Percentiles rank a stretch among this genome's conserved stretches.
phyloP scores from a whole-genome alignment of 2,329 filamentous ascomycete genomes.

The Neophaeococcomyces mojaviensis region DNA sequence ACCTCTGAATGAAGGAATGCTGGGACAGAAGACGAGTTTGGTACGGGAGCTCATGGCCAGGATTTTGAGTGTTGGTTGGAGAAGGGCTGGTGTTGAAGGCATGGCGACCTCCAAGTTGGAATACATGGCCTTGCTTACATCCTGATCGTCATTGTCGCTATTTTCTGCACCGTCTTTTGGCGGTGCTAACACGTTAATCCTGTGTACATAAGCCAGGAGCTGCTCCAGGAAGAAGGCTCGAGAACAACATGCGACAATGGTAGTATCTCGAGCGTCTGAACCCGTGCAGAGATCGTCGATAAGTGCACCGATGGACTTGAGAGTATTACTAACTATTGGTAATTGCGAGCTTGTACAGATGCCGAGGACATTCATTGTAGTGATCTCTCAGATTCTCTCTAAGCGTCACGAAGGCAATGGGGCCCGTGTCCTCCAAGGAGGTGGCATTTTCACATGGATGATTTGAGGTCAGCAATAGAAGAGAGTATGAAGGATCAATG shows the following conservation, averaged over 20 bases:
- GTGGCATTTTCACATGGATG: too few relatives aligned
- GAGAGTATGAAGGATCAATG: too few relatives aligned
- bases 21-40: constrained; percentile 64
- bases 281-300: constrained; percentile 1
- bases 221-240: constrained; percentile 3
- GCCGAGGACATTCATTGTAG: not conserved
- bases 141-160: not conserved
- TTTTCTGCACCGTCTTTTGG: not conserved
- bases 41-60: constrained; percentile 62
- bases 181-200: too few relatives aligned
- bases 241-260: constrained; percentile 1
- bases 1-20: constrained; percentile 68
- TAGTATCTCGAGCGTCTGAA: not conserved
- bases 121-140: not conserved
- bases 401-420: too few relatives aligned
- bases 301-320: not conserved
- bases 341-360: not conserved
- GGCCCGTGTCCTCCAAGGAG: too few relatives aligned
- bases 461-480: too few relatives aligned
- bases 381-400: not conserved
- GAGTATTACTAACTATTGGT: not conserved
- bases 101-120: not conserved
- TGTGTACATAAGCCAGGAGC: not conserved
- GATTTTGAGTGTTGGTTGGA: constrained; percentile 60
- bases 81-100: constrained; percentile 32